phyloP scores from a whole-genome alignment of 2,329 filamentous ascomycete species.

The Pyrenophora teres region DNA sequence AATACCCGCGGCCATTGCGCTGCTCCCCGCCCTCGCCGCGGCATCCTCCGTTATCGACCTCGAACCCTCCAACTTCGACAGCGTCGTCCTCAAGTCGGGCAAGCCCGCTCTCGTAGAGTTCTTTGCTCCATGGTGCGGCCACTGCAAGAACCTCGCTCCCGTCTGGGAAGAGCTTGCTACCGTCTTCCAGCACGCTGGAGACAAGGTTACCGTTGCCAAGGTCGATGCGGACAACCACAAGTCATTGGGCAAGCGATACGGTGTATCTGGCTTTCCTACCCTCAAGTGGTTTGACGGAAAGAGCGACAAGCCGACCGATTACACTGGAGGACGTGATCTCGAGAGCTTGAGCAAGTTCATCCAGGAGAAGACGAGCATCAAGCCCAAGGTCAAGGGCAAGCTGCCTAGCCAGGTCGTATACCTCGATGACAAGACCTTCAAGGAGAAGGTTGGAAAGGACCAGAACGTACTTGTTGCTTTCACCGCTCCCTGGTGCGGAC shows the following conservation, averaged over 20 bases:
- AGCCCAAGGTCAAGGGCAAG: slow-evolving; percentile 75
- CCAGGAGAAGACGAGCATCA: slow-evolving; percentile 82
- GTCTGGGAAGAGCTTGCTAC: slow-evolving; percentile 88
- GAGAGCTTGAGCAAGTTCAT: slow-evolving; percentile 84
- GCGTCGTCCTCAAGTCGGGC: slow-evolving; percentile 83
- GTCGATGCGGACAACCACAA: slow-evolving; percentile 93
- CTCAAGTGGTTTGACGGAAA: slow-evolving; percentile 98
- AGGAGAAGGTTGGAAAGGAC: slow-evolving; percentile 75
- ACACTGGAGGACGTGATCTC: slow-evolving; percentile 83
- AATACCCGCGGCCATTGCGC: slow-evolving; percentile 39
- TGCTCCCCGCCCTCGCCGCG: slow-evolving; percentile 52
- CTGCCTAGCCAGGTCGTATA: slow-evolving; percentile 76
- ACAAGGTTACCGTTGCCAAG: slow-evolving; percentile 86
- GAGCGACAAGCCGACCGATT: slow-evolving; percentile 81
- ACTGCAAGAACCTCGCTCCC: slow-evolving; percentile 97
- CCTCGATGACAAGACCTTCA: slow-evolving; percentile 80
- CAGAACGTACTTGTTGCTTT: slow-evolving; percentile 95
- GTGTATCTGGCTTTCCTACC: slow-evolving; percentile 92
- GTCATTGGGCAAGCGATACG: slow-evolving; percentile 80
- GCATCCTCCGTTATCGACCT: slow-evolving; percentile 89
- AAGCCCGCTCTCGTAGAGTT: slow-evolving; percentile 98
- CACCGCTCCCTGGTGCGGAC: slow-evolving; percentile 97
- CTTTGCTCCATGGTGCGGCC: slow-evolving; percentile 98
- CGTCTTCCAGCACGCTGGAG: slow-evolving; percentile 72
- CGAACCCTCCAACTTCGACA: slow-evolving; percentile 87